Conservation (phyloP, 78 protist genomes). For the Dictyostelium firmibasis region DNA sequence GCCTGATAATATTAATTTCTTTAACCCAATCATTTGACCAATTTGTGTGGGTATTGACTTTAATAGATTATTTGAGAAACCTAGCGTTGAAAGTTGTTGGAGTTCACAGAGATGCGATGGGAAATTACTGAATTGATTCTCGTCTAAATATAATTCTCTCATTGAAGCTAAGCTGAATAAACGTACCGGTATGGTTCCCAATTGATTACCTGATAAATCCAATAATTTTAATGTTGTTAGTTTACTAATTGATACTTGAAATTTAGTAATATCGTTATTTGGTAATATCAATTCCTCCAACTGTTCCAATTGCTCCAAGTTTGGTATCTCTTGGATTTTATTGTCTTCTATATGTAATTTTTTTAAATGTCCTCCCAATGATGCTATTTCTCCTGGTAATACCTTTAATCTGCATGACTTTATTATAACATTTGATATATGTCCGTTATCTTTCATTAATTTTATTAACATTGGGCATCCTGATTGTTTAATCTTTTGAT, state of each 20-base stretch:
- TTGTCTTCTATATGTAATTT: slow-evolving; percentile 48
- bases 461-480: slow-evolving; percentile 33
- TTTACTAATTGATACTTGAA: slow-evolving; percentile 66
- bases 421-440: background rate
- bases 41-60: slow-evolving; percentile 31
- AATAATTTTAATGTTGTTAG: background rate
- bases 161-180: slow-evolving; percentile 33
- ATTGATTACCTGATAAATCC: slow-evolving; percentile 43
- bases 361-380: background rate
- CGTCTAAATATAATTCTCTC: slow-evolving; percentile 9
- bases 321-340: slow-evolving; percentile 49
- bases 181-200: slow-evolving; percentile 71
- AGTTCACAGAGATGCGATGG: slow-evolving; percentile 76
- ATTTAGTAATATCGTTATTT: slow-evolving; percentile 31
- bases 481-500: slow-evolving; percentile 58
- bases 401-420: slow-evolving; percentile 70
- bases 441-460: background rate
- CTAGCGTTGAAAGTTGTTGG: background rate
- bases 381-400: slow-evolving; percentile 35
- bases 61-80: slow-evolving; percentile 34
- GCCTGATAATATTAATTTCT: slow-evolving; percentile 25
- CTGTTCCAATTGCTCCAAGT: slow-evolving; percentile 12
- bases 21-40: slow-evolving; percentile 14
- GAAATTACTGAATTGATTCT: slow-evolving; percentile 25
- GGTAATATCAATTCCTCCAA: slow-evolving; percentile 38